phyloP scores from a whole-genome alignment of 2,329 filamentous ascomycete species.

The Fusarium guadeloupense region DNA sequence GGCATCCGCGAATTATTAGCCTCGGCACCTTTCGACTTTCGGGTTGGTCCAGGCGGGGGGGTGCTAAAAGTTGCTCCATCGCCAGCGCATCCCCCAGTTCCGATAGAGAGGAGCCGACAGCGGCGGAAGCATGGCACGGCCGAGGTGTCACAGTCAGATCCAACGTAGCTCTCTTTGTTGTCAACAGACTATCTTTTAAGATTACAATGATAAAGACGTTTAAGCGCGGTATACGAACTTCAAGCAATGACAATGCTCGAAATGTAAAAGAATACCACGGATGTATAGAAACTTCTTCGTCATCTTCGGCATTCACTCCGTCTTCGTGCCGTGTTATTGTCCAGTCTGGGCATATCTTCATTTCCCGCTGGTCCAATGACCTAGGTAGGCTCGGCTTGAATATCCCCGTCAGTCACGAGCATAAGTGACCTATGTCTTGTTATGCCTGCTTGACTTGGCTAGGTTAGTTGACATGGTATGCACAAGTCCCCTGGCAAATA shows the following conservation, averaged over 20 bases:
- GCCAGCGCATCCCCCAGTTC: conserved; percentile 20
- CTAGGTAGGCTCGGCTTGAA: conserved; percentile 11
- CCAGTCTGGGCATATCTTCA: conserved; percentile 23
- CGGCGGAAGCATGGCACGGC: conserved; percentile 27
- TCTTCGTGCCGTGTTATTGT: conserved; percentile 4
- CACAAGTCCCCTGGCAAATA: background rate
- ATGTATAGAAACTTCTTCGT: too few relatives aligned
- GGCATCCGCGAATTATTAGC: conserved; percentile 33
- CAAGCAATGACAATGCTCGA: too few relatives aligned
- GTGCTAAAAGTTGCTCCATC: conserved; percentile 23
- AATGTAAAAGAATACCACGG: too few relatives aligned
- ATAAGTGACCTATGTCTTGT: conserved; percentile 2
- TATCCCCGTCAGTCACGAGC: conserved; percentile 15
- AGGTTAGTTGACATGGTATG: background rate
- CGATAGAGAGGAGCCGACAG: conserved; percentile 26
- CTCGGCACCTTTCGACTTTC: conserved; percentile 36
- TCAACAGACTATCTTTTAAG: too few relatives aligned
- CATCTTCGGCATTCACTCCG: conserved; percentile 1
- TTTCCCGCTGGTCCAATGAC: conserved; percentile 37
- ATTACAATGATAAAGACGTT: too few relatives aligned
- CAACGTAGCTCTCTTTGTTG: conserved; percentile 2
- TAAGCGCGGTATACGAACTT: too few relatives aligned
- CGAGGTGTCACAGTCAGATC: conserved; percentile 28
- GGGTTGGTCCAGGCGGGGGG: conserved; percentile 28
- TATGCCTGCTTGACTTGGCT: conserved; percentile 8